Conservation (phyloP, 805 yeast species). For the Myxozyma neglecta region DNA sequence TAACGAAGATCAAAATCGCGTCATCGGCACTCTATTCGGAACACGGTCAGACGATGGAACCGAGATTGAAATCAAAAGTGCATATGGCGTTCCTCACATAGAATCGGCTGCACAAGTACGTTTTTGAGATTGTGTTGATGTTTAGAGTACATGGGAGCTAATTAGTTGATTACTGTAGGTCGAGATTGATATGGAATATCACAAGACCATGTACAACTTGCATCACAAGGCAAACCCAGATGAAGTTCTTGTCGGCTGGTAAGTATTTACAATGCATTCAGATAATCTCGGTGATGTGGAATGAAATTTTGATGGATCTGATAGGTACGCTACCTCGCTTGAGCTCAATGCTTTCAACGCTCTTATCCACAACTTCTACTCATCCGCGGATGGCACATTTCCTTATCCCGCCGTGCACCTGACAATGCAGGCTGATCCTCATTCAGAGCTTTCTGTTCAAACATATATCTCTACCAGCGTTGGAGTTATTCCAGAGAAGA, state of each 20-base stretch:
- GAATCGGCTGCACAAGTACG: slow-evolving; percentile 64
- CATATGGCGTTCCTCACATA: slow-evolving; percentile 77
- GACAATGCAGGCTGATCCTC: slow-evolving; percentile 62
- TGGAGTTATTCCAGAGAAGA: slow-evolving; percentile 48
- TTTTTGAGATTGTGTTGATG: neutral
- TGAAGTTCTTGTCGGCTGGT: slow-evolving; percentile 83
- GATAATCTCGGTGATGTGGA: neutral
- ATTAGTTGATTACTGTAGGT: slow-evolving; percentile 39
- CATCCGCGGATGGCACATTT: slow-evolving; percentile 64
- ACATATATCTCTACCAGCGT: slow-evolving; percentile 79
- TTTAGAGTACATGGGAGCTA: neutral
- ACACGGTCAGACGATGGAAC: slow-evolving; percentile 79
- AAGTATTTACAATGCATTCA: slow-evolving; percentile 45
- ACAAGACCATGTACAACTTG: slow-evolving; percentile 66
- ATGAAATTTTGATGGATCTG: neutral
- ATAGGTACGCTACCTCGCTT: slow-evolving; percentile 45
- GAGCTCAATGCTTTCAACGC: slow-evolving; percentile 70
- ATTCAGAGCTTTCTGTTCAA: slow-evolving; percentile 54
- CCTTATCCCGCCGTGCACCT: slow-evolving; percentile 80
- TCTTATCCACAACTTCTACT: slow-evolving; percentile 77
- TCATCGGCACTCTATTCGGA: slow-evolving; percentile 82
- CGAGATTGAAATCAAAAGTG: slow-evolving; percentile 68
- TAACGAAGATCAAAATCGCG: slow-evolving; percentile 52
- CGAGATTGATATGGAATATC: slow-evolving; percentile 73
- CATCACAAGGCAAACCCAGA: slow-evolving; percentile 78